A percentile compares a stretch with the other conserved stretches of the same genome.
Conservation (phyloP, 192 early-diverging fungal genomes). For the Rhizophagus sp. region DNA sequence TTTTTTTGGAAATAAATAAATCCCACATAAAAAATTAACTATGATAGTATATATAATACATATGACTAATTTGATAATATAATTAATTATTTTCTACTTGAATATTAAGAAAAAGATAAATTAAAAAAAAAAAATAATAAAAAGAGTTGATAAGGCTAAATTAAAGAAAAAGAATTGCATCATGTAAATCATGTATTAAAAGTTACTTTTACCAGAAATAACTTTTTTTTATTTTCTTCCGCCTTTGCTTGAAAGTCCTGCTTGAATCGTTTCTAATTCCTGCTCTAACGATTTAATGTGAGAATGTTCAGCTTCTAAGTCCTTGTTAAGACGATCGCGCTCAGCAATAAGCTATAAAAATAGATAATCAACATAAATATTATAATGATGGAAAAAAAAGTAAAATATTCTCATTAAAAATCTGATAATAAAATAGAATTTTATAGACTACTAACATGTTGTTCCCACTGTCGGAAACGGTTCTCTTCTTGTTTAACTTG, state of each 20-base stretch:
- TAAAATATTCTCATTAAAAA: too few relatives aligned
- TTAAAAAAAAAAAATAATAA: neutral
- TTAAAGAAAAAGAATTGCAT: neutral
- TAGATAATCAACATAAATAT: neutral
- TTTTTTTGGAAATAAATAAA: neutral
- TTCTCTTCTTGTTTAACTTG: constrained; percentile 97
- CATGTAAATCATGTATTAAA: neutral
- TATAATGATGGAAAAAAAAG: neutral
- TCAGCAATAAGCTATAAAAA: constrained; percentile 84
- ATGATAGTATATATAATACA: neutral
- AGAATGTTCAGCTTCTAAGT: constrained; percentile 93
- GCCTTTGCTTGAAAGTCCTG: constrained; percentile 40
- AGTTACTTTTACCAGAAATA: neutral
- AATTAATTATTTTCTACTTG: neutral
- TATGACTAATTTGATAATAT: neutral
- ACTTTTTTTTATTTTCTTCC: constrained; percentile 29
- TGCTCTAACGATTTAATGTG: constrained; percentile 92
- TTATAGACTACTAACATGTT: constrained; percentile 64
- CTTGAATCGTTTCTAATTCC: constrained; percentile 65
- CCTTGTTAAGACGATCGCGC: constrained; percentile 98
- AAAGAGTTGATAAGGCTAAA: neutral
- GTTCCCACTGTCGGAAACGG: constrained; percentile 98
- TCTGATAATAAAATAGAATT: too few relatives aligned
- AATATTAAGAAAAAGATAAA: neutral
- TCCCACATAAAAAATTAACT: neutral